Percentiles rank a stretch among this genome's conserved stretches.
These are phyloP conservation scores for Monoraphidium neglectum DNA, from an alignment of 139 green algal species.

Conservation along the genomic window DNA sequence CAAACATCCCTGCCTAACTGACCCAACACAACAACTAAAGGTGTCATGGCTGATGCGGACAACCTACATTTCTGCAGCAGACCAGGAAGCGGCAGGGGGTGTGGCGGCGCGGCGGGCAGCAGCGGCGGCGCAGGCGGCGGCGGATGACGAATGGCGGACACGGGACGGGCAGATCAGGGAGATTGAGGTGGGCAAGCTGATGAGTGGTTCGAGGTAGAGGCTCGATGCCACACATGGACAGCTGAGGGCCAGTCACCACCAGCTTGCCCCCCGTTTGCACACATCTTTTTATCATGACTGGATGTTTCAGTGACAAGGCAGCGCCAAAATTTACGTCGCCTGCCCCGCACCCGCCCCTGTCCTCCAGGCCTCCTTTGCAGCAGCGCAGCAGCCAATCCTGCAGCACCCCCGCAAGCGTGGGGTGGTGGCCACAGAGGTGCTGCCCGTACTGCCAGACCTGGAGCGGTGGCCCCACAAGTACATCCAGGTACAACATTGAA, in stretches of 20 bases:
- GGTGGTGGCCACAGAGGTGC: slow-evolving; percentile 39
- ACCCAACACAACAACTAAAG: slow-evolving; percentile 6
- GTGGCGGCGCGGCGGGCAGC: neutral
- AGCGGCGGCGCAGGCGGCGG: neutral
- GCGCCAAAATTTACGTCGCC: neutral
- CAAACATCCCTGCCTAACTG: neutral
- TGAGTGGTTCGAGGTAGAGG: neutral
- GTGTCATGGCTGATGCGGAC: slow-evolving; percentile 72
- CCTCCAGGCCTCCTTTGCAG: slow-evolving; percentile 56
- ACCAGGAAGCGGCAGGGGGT: neutral
- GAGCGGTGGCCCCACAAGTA: slow-evolving; percentile 24
- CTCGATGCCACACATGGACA: neutral
- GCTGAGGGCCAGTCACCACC: neutral
- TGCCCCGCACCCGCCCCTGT: neutral
- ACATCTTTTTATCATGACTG: neutral
- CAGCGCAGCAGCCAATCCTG: slow-evolving; percentile 29
- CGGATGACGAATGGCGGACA: slow-evolving; percentile 7
- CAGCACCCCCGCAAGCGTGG: slow-evolving; percentile 49
- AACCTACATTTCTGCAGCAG: slow-evolving; percentile 63
- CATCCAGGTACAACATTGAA: slow-evolving; percentile 5
- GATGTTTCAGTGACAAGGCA: neutral
- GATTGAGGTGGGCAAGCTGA: slow-evolving; percentile 54
- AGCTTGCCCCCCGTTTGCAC: neutral
- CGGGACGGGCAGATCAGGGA: slow-evolving; percentile 34
- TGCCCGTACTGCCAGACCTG: slow-evolving; percentile 44